These are phyloP conservation scores for Lithohypha guttulata DNA, from an alignment of 2,329 filamentous ascomycete genomes.

Conservation along the genomic window DNA sequence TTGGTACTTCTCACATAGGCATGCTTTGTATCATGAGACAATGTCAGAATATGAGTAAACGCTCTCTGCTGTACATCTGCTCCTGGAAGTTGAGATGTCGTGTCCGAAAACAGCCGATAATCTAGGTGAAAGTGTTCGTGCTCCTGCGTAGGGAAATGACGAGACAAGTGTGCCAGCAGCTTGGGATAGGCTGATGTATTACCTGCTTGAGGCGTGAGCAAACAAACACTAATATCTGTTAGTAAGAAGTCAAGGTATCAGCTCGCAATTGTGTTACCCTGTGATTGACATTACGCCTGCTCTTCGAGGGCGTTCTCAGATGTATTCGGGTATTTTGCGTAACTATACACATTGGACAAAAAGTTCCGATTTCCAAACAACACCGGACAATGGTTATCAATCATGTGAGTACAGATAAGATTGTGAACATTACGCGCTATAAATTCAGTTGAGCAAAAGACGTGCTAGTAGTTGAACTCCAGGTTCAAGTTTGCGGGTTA, in stretches of 20 bases:
- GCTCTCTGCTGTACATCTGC: constrained; percentile 13
- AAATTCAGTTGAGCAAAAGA: too few relatives aligned
- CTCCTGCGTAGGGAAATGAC: constrained; percentile 15
- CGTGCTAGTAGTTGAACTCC: too few relatives aligned
- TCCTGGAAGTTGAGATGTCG: constrained; percentile 19
- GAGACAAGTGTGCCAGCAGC: constrained; percentile 19
- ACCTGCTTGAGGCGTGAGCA: constrained; percentile 13
- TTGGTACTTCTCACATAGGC: constrained; percentile 16
- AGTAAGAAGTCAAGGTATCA: too few relatives aligned
- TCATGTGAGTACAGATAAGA: too few relatives aligned
- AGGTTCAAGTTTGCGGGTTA: too few relatives aligned
- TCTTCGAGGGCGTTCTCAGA: too few relatives aligned
- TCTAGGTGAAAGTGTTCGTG: constrained; percentile 18
- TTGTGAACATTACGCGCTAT: too few relatives aligned
- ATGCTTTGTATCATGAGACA: constrained; percentile 14
- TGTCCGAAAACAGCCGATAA: constrained; percentile 21
- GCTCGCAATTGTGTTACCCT: constrained; percentile 1
- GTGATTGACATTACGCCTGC: constrained; percentile 3
- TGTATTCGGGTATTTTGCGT: too few relatives aligned
- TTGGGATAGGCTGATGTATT: constrained; percentile 13
- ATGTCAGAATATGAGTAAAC: constrained; percentile 17
- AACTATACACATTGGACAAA: too few relatives aligned
- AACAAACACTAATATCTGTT: constrained; percentile 13
- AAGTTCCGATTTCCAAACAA: too few relatives aligned
- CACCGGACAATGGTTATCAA: too few relatives aligned